These are phyloP conservation scores for Tetrapisispora nanseiensis DNA, from an alignment of 805 yeast genomes.

Conservation along the genomic window DNA sequence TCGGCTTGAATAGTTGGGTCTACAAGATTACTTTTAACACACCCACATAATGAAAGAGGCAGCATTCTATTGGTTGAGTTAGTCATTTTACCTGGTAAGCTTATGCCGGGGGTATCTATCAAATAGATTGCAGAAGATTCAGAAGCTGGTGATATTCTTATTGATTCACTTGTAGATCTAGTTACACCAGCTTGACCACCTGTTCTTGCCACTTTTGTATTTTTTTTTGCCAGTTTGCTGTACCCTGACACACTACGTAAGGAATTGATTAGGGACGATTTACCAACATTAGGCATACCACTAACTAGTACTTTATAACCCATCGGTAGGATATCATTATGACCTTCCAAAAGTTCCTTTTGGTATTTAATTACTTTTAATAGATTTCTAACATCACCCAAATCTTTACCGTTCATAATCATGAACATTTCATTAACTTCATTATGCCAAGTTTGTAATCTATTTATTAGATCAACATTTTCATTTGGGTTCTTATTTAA, in stretches of 20 bases:
- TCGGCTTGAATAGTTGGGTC: conserved; percentile 86
- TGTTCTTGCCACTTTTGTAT: conserved; percentile 65
- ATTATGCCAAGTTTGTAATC: conserved; percentile 42
- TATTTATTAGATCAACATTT: conserved; percentile 6
- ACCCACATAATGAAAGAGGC: conserved; percentile 61
- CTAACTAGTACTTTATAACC: conserved; percentile 69
- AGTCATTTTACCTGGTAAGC: conserved; percentile 55
- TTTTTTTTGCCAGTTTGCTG: conserved; percentile 13
- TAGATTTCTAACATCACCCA: conserved; percentile 40
- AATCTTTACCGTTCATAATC: conserved; percentile 49
- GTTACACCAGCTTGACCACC: conserved; percentile 92
- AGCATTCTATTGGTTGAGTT: conserved; percentile 57
- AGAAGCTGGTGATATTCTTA: conserved; percentile 35
- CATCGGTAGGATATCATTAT: conserved; percentile 66
- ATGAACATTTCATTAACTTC: conserved; percentile 34
- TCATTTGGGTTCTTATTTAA: conserved; percentile 8
- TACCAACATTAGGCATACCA: conserved; percentile 98
- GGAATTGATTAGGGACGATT: conserved; percentile 75
- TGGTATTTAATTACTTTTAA: conserved; percentile 40
- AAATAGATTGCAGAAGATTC: conserved; percentile 45
- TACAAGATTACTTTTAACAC: conserved; percentile 56
- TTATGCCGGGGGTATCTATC: conserved; percentile 90
- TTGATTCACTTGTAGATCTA: conserved; percentile 62
- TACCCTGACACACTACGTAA: conserved; percentile 40
- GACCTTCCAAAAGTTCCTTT: conserved; percentile 24